Conservation (phyloP, 129 eudicot genomes). For the Flaveria brownii region DNA sequence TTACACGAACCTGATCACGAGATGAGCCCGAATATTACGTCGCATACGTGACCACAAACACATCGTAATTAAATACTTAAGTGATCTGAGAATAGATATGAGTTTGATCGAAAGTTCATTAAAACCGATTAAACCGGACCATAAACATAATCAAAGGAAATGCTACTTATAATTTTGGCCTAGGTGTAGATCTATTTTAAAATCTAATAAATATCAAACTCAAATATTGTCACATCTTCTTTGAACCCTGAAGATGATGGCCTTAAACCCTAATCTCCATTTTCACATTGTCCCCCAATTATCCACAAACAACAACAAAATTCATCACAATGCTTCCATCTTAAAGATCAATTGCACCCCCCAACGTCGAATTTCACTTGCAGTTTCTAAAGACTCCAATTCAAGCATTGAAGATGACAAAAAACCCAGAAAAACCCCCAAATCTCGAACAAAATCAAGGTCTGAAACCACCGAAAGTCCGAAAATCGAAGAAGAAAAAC, state of each 20-base stretch:
- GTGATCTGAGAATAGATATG: too few species aligned
- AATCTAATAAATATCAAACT: neutral
- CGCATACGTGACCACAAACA: too few species aligned
- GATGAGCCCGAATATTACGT: too few species aligned
- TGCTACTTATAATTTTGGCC: too few species aligned
- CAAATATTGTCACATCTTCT: neutral
- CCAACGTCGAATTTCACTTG: constrained; percentile 32
- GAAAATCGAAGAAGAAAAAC: constrained; percentile 38
- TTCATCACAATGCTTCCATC: constrained; percentile 22
- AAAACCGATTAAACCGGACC: too few species aligned
- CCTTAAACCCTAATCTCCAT: constrained; percentile 43
- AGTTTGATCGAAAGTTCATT: too few species aligned
- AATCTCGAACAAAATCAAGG: constrained; percentile 15
- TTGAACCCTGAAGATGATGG: constrained; percentile 30
- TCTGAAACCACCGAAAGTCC: constrained; percentile 16
- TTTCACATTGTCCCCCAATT: constrained; percentile 26
- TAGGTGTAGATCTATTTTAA: too few species aligned
- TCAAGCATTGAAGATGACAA: constrained; percentile 1
- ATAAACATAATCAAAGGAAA: neutral
- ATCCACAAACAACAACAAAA: constrained; percentile 15
- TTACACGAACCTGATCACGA: too few species aligned
- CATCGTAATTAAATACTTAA: too few species aligned
- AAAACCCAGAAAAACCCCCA: constrained; percentile 31
- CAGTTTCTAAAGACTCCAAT: constrained; percentile 41
- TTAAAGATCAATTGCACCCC: constrained; percentile 19